Percentiles rank a stretch among this genome's conserved stretches.
Conservation (phyloP, 129 eudicot genomes). For the Arctium lappa region DNA sequence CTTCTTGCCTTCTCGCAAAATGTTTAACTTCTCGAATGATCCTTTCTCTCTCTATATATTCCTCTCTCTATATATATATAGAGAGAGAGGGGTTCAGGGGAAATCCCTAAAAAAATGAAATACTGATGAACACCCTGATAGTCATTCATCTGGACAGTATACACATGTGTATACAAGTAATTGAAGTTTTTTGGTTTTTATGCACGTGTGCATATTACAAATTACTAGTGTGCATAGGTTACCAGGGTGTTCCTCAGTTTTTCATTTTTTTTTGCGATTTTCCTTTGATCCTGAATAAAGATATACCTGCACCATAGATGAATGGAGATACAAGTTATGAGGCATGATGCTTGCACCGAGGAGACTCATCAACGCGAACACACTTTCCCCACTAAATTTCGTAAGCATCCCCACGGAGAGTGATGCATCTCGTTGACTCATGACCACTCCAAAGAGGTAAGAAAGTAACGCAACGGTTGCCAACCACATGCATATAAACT, state of each 20-base stretch:
- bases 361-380: conserved; percentile 77
- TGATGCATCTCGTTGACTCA: conserved; percentile 60
- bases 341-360: conserved; percentile 96
- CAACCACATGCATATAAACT: conserved; percentile 48
- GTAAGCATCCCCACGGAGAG: conserved; percentile 45
- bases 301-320: conserved; percentile 81
- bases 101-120: no score
- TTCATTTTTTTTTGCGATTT: no score
- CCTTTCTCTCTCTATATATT: no score
- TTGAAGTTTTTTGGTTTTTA: no score
- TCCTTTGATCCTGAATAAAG: not conserved
- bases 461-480: conserved; percentile 50
- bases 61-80: no score
- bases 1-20: no score
- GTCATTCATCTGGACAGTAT: no score
- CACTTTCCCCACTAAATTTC: conserved; percentile 74
- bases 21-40: no score
- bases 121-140: no score
- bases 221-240: not conserved
- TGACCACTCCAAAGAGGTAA: conserved; percentile 59
- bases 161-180: no score
- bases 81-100: no score
- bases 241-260: no score
- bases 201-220: not conserved
- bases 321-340: conserved; percentile 90